These are phyloP conservation scores for Coemansia sp. DNA, from an alignment of 192 early-diverging fungal genomes.

Conservation along the genomic window DNA sequence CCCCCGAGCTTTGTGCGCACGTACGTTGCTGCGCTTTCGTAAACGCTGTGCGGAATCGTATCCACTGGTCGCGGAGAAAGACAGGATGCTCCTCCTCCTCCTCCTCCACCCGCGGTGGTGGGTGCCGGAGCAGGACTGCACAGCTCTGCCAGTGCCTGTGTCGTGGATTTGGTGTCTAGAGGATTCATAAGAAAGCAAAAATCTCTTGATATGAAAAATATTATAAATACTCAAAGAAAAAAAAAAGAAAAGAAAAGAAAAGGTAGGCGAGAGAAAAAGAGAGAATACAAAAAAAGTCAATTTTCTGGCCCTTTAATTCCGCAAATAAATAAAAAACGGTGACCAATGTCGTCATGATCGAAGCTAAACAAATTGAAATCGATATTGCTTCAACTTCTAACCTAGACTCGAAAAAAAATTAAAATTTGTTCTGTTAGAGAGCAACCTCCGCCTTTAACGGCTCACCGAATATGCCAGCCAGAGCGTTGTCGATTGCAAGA, in stretches of 20 bases:
- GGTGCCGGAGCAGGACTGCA: neutral
- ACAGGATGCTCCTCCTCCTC: neutral
- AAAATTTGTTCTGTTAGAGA: neutral
- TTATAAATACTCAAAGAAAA: neutral
- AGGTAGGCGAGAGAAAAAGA: neutral
- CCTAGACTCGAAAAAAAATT: too few species aligned
- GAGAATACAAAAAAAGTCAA: too few species aligned
- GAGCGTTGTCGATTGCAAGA: slow-evolving; percentile 71
- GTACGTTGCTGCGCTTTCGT: slow-evolving; percentile 52
- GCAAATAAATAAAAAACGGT: too few species aligned
- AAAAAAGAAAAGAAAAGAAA: slow-evolving; percentile 4
- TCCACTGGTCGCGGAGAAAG: slow-evolving; percentile 40
- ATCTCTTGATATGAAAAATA: neutral
- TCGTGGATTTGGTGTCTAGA: neutral
- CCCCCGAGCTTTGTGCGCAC: slow-evolving; percentile 47
- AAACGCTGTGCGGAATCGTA: slow-evolving; percentile 53
- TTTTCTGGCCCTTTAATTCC: too few species aligned
- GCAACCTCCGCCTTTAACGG: slow-evolving; percentile 38
- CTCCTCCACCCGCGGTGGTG: neutral
- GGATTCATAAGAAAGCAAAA: neutral
- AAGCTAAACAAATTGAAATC: too few species aligned
- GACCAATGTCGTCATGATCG: too few species aligned
- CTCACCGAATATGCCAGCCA: slow-evolving; percentile 60
- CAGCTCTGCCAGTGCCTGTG: slow-evolving; percentile 6
- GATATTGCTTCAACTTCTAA: too few species aligned